A percentile compares a stretch with the other conserved stretches of the same genome.
These are phyloP conservation scores for Gracilariopsis chorda DNA, from an alignment of 23 red algal species.

Conservation along the genomic window DNA sequence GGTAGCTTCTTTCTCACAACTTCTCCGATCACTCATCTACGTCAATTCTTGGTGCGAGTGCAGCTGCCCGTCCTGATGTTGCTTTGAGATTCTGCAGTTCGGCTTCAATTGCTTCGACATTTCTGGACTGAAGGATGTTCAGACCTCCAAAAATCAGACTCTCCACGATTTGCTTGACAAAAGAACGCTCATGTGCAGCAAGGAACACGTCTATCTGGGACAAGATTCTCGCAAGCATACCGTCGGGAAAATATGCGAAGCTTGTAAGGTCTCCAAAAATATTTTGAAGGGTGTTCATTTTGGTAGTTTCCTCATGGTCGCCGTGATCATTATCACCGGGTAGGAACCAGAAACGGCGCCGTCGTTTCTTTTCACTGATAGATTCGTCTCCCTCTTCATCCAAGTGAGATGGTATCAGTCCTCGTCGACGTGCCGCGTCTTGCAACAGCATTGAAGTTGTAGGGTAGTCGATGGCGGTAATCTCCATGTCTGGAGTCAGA, in stretches of 20 bases:
- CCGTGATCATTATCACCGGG: not conserved
- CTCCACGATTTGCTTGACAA: not conserved
- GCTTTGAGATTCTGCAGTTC: constrained; percentile 18
- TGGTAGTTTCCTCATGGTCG: not conserved
- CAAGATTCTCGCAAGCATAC: not conserved
- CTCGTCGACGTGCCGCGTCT: constrained; percentile 39
- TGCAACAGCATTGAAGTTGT: constrained; percentile 46
- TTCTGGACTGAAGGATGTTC: not conserved
- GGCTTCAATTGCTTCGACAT: not conserved
- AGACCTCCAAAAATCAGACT: not conserved
- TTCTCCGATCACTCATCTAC: constrained; percentile 42
- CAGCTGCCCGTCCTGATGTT: constrained; percentile 22
- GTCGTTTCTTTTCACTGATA: constrained; percentile 14
- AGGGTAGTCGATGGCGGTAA: constrained; percentile 34
- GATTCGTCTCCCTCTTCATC: constrained; percentile 72
- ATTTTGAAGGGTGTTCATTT: not conserved
- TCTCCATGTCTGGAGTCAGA: constrained; percentile 15
- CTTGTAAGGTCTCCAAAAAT: not conserved
- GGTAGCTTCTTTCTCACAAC: too few species aligned
- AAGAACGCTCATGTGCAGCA: not conserved
- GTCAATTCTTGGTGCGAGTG: constrained; percentile 37
- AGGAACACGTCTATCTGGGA: not conserved
- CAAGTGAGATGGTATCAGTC: constrained; percentile 40
- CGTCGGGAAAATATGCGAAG: not conserved
- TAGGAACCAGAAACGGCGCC: not conserved